A percentile compares a stretch with the other conserved stretches of the same genome.
phyloP scores from a whole-genome alignment of 306 rosid species.

The Corylus avellana region DNA sequence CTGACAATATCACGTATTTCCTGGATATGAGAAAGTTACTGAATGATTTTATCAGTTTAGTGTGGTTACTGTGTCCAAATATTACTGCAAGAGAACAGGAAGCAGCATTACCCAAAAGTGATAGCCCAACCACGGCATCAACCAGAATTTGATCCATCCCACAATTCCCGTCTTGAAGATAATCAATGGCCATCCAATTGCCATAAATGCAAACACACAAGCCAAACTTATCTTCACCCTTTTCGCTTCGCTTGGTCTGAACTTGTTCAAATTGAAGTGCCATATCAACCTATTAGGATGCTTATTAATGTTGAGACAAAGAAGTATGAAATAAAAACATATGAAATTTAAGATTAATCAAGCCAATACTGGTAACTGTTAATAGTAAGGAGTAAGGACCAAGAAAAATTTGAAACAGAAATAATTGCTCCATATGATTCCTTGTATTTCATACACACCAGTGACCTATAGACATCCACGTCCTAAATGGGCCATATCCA shows the following conservation, averaged over 20 bases:
- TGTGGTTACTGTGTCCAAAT: conserved; percentile 6
- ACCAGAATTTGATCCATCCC: conserved; percentile 98
- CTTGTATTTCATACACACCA: conserved; percentile 44
- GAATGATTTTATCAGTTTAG: not conserved
- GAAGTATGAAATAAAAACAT: conserved; percentile 11
- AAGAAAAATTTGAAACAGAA: conserved; percentile 16
- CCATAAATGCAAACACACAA: conserved; percentile 86
- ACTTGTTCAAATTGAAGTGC: conserved; percentile 81
- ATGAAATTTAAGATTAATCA: conserved; percentile 22
- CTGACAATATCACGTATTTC: not conserved
- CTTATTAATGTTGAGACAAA: conserved; percentile 19
- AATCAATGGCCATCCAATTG: conserved; percentile 92
- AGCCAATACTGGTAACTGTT: conserved; percentile 18
- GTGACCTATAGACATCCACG: conserved; percentile 96
- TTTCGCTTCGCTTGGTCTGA: conserved; percentile 79
- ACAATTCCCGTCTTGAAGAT: conserved; percentile 80
- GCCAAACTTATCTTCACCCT: conserved; percentile 93
- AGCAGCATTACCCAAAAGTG: conserved; percentile 89
- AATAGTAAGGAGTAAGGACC: conserved; percentile 4
- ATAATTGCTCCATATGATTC: conserved; percentile 7
- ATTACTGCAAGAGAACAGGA: conserved; percentile 24
- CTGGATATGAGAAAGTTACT: not conserved
- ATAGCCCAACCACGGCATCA: conserved; percentile 99
- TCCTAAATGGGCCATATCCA: conserved; percentile 87
- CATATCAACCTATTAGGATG: conserved; percentile 59